phyloP scores from a whole-genome alignment of 768 basidiomycete genomes.

The Pluteus cervinus region DNA sequence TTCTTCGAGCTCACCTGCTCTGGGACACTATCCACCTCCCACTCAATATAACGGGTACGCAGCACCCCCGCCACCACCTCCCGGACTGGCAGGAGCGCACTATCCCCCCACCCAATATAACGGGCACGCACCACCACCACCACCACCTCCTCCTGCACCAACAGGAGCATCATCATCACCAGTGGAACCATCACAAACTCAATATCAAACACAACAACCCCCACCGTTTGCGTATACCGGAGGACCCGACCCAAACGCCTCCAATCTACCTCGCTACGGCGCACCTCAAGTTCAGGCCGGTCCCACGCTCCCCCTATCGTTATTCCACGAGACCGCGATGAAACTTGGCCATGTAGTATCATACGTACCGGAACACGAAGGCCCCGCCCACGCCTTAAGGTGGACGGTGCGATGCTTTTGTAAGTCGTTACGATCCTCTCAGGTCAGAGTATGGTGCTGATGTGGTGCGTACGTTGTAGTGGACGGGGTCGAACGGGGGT shows the following conservation, averaged over 20 bases:
- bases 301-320: constrained; percentile 25
- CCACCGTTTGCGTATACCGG: not conserved
- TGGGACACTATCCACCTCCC: too few relatives aligned
- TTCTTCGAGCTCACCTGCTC: too few relatives aligned
- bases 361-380: constrained; percentile 42
- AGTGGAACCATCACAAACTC: too few relatives aligned
- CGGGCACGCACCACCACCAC: too few relatives aligned
- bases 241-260: not conserved
- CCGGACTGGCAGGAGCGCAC: too few relatives aligned
- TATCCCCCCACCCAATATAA: too few relatives aligned
- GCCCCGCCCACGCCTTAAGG: constrained; percentile 48
- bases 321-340: constrained; percentile 47
- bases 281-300: not conserved
- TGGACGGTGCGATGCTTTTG: constrained; percentile 53
- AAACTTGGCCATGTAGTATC: constrained; percentile 38
- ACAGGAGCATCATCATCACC: too few relatives aligned
- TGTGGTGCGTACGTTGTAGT: constrained; percentile 31
- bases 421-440: constrained; percentile 23
- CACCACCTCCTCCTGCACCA: not conserved
- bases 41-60: too few relatives aligned
- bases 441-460: not conserved
- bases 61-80: too few relatives aligned
- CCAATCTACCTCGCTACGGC: not conserved
- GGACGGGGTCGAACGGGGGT: constrained; percentile 39
- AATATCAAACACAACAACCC: not conserved